These are phyloP conservation scores for Ascoidea rubescens DNA, from an alignment of 805 yeast species.

Conservation along the genomic window DNA sequence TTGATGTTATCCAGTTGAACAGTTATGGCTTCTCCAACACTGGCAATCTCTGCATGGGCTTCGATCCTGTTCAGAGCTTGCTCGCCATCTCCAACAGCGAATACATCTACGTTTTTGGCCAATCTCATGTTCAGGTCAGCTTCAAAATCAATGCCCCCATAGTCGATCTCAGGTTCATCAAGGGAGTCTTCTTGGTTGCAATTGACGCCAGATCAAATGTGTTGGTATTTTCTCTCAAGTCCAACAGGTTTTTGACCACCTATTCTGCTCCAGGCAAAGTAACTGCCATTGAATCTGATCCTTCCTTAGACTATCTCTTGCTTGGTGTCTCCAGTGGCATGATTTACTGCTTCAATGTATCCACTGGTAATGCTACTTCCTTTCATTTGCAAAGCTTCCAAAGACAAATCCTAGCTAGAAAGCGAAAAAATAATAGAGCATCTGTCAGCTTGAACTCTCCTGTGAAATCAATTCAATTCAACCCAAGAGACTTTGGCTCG, in stretches of 20 bases:
- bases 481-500: constrained; percentile 81
- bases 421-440: neutral
- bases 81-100: constrained; percentile 66
- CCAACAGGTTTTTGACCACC: constrained; percentile 45
- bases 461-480: constrained; percentile 57
- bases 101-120: constrained; percentile 65
- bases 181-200: constrained; percentile 71
- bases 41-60: constrained; percentile 29
- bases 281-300: constrained; percentile 66
- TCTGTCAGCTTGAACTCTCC: constrained; percentile 18
- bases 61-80: constrained; percentile 80
- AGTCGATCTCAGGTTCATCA: constrained; percentile 47
- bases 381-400: constrained; percentile 62
- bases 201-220: constrained; percentile 48
- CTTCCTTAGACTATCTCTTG: constrained; percentile 76
- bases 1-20: no score
- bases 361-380: constrained; percentile 54
- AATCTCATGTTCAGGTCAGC: constrained; percentile 60
- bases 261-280: constrained; percentile 52
- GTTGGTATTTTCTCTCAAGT: constrained; percentile 54
- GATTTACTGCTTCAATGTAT: constrained; percentile 64
- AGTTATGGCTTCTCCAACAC: no score
- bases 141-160: constrained; percentile 43
- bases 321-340: constrained; percentile 72
- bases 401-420: constrained; percentile 23